Percentiles rank a stretch among this genome's conserved stretches.
Conservation (phyloP, 257 asterid species). For the Fraxinus pennsylvanica region DNA sequence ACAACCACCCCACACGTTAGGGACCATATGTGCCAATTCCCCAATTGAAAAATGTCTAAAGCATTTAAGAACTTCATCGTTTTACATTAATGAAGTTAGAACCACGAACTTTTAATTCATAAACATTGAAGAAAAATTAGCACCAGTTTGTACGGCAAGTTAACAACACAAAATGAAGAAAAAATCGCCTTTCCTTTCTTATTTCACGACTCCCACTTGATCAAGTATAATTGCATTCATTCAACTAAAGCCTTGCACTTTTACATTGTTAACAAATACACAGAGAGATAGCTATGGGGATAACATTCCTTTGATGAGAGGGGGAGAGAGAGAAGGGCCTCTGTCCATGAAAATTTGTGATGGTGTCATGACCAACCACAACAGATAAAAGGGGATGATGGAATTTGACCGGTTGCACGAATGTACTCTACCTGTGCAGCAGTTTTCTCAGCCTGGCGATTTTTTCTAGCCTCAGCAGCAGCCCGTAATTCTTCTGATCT, state of each 20-base stretch:
- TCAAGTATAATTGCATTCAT: not conserved
- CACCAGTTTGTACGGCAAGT: not conserved
- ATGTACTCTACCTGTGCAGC: slow-evolving; percentile 75
- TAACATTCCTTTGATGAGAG: not conserved
- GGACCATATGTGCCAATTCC: no score
- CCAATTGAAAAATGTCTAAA: no score
- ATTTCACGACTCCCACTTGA: not conserved
- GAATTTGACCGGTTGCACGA: slow-evolving; percentile 80
- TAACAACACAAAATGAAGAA: not conserved
- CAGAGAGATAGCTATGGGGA: not conserved
- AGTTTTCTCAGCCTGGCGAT: slow-evolving; percentile 65
- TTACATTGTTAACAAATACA: not conserved
- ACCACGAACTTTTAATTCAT: no score
- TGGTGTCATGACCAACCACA: slow-evolving; percentile 72
- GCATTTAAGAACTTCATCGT: no score
- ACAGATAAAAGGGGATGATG: slow-evolving; percentile 63
- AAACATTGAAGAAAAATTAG: no score
- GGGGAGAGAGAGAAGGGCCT: not conserved
- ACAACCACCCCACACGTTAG: no score
- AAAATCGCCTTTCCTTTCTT: not conserved
- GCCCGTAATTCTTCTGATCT: slow-evolving; percentile 80
- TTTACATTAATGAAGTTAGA: no score
- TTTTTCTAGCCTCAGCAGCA: slow-evolving; percentile 70
- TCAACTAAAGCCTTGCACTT: not conserved
- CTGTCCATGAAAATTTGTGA: not conserved